Conservation (phyloP, 2,329 filamentous ascomycete species). For the Parasarocladium wereldwijsianum region DNA sequence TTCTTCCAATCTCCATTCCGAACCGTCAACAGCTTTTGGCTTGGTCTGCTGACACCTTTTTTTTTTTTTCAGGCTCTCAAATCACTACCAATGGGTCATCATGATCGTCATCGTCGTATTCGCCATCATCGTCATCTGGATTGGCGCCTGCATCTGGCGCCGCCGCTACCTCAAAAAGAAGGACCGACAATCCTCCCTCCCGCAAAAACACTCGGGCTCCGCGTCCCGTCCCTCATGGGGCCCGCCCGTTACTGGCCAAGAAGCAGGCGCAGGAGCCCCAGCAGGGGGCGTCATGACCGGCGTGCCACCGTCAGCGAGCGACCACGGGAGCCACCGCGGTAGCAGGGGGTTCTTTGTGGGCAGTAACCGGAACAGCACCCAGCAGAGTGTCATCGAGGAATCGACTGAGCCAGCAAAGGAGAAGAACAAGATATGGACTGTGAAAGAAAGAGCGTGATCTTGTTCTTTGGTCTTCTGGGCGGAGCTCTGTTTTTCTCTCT, state of each 20-base stretch:
- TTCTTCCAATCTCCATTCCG: conserved; percentile 3
- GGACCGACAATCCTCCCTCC: conserved; percentile 31
- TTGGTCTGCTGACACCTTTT: not conserved
- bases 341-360: conserved; percentile 2
- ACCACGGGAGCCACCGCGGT: conserved; percentile 1
- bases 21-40: not conserved
- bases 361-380: no score
- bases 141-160: conserved; percentile 55
- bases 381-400: no score
- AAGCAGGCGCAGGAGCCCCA: conserved; percentile 11
- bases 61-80: conserved; percentile 38
- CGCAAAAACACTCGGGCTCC: conserved; percentile 24
- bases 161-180: conserved; percentile 58
- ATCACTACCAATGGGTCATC: conserved; percentile 68
- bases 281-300: conserved; percentile 2
- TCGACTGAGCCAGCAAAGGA: no score
- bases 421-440: conserved; percentile 4
- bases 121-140: conserved; percentile 51
- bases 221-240: conserved; percentile 20
- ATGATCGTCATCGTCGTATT: conserved; percentile 65
- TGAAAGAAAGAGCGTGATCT: not conserved
- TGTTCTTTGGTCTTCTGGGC: not conserved
- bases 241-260: conserved; percentile 11
- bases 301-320: not conserved
- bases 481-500: not conserved